phyloP scores from a whole-genome alignment of 2,329 filamentous ascomycete genomes.

The Aureobasidium vineae region DNA sequence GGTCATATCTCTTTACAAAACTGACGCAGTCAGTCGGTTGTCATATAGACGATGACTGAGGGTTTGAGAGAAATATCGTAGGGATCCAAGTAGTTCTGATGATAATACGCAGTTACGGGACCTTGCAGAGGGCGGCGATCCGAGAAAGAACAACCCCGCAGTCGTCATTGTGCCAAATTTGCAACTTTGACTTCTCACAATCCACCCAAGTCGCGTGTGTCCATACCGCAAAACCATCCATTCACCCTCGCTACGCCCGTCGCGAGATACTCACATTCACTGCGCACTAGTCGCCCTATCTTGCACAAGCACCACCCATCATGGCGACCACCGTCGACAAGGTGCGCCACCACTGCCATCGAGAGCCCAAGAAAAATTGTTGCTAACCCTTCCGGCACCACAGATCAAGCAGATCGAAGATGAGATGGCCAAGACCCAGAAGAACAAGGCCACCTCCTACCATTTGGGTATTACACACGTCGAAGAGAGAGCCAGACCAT shows the following conservation, averaged over 20 bases:
- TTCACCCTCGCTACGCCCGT: slow-evolving; percentile 8
- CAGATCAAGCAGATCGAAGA: slow-evolving; percentile 96
- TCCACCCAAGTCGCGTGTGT: neutral
- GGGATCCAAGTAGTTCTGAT: neutral
- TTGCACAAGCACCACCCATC: slow-evolving; percentile 42
- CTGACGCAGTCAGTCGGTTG: neutral
- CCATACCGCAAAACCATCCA: neutral
- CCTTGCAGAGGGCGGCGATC: neutral
- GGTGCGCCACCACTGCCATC: slow-evolving; percentile 49
- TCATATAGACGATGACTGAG: neutral
- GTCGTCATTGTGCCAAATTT: slow-evolving; percentile 24
- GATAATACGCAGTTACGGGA: neutral
- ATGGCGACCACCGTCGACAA: slow-evolving; percentile 99
- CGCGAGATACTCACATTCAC: neutral
- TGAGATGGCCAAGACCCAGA: slow-evolving; percentile 97
- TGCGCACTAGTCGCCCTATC: slow-evolving; percentile 3
- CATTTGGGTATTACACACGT: slow-evolving; percentile 67
- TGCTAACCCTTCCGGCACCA: slow-evolving; percentile 36
- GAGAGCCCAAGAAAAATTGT: slow-evolving; percentile 35
- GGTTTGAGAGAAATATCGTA: neutral
- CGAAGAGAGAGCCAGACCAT: neutral
- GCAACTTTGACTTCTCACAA: slow-evolving; percentile 24
- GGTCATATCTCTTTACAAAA: neutral
- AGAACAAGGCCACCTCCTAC: slow-evolving; percentile 93
- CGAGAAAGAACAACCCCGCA: slow-evolving; percentile 19